Evolutionary conservation across 495 filamentous ascomycete species (phyloP).

Genomic region (Thozetella sp.): DNA sequence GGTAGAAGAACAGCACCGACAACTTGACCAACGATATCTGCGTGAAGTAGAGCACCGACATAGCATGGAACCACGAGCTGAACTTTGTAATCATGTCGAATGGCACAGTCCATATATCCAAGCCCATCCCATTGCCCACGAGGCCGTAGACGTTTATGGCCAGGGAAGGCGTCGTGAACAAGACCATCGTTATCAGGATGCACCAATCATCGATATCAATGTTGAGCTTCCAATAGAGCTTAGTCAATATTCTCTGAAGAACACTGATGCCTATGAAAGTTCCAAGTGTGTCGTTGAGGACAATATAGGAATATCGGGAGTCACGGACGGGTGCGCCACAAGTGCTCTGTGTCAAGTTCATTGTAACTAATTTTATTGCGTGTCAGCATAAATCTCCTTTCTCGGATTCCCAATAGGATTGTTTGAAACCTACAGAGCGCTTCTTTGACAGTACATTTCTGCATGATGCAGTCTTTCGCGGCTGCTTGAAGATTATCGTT

Average conservation of each 20-base stretch:
- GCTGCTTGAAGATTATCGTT: not conserved
- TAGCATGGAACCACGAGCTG: slow-evolving; percentile 11
- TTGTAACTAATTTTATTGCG: slow-evolving; percentile 3
- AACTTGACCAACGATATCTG: slow-evolving; percentile 32
- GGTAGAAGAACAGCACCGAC: slow-evolving; percentile 39
- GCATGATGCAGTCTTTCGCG: not conserved
- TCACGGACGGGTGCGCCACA: slow-evolving; percentile 15
- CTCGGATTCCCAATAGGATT: not conserved
- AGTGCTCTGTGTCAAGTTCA: slow-evolving; percentile 12
- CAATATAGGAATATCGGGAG: slow-evolving; percentile 3
- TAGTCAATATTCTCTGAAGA: slow-evolving; percentile 12
- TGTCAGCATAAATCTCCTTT: not conserved
- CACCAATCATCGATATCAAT: slow-evolving; percentile 17
- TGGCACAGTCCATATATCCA: slow-evolving; percentile 21
- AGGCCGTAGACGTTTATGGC: slow-evolving; percentile 12
- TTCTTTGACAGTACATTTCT: not conserved
- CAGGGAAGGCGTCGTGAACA: slow-evolving; percentile 11
- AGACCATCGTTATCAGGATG: slow-evolving; percentile 5
- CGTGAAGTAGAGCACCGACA: slow-evolving; percentile 26
- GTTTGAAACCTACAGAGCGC: not conserved
- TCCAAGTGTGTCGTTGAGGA: slow-evolving; percentile 8
- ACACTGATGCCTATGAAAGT: slow-evolving; percentile 10
- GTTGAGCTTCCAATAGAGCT: slow-evolving; percentile 4
- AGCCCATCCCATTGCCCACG: slow-evolving; percentile 19
- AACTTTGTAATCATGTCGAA: slow-evolving; percentile 15